phyloP scores from a whole-genome alignment of 1,139 yeast species.

The Diutina rugosa region DNA sequence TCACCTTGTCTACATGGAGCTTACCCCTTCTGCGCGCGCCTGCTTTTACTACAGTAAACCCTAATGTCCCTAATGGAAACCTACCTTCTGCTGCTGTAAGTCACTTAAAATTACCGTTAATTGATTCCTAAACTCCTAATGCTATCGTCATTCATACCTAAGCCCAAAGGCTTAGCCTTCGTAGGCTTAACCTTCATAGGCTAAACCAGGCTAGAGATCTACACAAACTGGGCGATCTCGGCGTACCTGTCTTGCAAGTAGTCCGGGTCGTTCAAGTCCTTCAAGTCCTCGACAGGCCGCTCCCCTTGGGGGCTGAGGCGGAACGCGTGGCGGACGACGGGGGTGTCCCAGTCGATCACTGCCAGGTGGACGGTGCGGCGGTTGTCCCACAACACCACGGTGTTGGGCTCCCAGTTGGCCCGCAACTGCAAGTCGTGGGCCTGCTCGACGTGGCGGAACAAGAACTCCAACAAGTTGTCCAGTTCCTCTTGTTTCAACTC shows the following conservation, averaged over 20 bases:
- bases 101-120: not conserved
- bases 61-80: too few species aligned
- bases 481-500: constrained; percentile 18
- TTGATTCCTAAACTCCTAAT: not conserved
- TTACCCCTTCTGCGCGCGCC: too few species aligned
- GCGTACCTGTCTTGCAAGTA: not conserved
- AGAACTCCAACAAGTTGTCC: constrained; percentile 12
- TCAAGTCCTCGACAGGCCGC: constrained; percentile 14
- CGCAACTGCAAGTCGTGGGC: constrained; percentile 43
- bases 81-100: not conserved
- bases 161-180: too few species aligned
- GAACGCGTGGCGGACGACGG: constrained; percentile 50
- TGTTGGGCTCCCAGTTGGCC: constrained; percentile 41
- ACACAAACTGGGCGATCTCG: not conserved
- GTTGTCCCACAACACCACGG: constrained; percentile 15
- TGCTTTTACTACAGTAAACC: too few species aligned
- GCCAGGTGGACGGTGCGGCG: constrained; percentile 14
- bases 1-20: too few species aligned
- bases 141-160: not conserved
- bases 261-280: constrained; percentile 5
- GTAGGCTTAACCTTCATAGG: not conserved
- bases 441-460: constrained; percentile 13
- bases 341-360: constrained; percentile 29
- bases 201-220: not conserved
- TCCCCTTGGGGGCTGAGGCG: constrained; percentile 59